Base-by-base conservation (phyloP, 164 flowering plant species). In the Echeveria elegans region DNA sequence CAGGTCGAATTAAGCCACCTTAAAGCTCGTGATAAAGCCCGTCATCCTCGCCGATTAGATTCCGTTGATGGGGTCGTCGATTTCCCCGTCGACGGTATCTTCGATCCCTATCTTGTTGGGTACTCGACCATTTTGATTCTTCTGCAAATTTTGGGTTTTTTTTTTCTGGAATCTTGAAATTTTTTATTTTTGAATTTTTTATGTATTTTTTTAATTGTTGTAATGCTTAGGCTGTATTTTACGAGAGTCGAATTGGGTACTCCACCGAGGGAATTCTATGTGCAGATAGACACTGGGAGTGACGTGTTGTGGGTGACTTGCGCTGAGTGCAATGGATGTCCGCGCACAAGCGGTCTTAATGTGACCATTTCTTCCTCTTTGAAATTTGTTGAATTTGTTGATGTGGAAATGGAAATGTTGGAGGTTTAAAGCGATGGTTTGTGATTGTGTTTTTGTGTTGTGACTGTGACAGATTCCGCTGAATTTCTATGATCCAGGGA, bases 231-330 rank as follows among this genome's bases (percentile, higher is more conserved):
- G 88, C 86, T 93, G n/a, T 93, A 93, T 73, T 86, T 71, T 60
- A 89, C 98, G 37, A 83, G 71, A 76, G 81, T 94, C 66, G 80
- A 77, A 70, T 69, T 94, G 78, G 98, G 98, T 12, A 65, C 81
- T 73, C 98, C 98, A 28, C 83, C 97, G 40, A 85, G 65, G 66
- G 96, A 91, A 47, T 92, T 82, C 75, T 76, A 74, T 79, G 97
- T 95, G 43, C 99, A 95, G 76, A 88, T 95, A 72, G 99, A 95
- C 72, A 89, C 97, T 0, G 99, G 99, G 77, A 95, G 99, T 70
- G 96, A 95, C 76, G 87, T 89, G 23, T 72, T 92, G 63, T 95
- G 99, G 99, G 90, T 95, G 21, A 70, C 85, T 72, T 95, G 99
- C 75, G 73, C 52, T 65, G 73, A 86, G 30, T 95, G 99, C 76